Base-by-base conservation (phyloP, 1,284 basidiomycete species). In the Ustilago bromivora region DNA sequence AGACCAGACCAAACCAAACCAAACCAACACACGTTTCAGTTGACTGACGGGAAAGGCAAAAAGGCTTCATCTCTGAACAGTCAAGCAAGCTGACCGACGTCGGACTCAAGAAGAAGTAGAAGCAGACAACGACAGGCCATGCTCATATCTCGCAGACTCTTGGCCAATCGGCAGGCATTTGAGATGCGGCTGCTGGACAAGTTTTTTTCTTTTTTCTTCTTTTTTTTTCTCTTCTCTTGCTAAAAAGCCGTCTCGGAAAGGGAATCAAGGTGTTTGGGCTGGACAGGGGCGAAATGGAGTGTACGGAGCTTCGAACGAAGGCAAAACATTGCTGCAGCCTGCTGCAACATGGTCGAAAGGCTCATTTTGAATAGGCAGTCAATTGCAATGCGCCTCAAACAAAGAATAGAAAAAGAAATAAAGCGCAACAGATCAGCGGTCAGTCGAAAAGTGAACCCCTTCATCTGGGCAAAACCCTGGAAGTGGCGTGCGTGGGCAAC, bases 101-200 rank as follows among this genome's bases (percentile, higher is more conserved):
- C 32, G 23, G 34, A 31, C 32, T 28, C 23, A 28, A 28, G 3
- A 28, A 28, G 23, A 28, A 28, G 23, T 28, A 28, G 23, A 28
- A 28, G 23, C 23, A 28, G 23, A 28, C 23, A 28, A 28, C 10
- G 28, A 55, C 53, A 41, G 31, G 40, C 41, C 28, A 34, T 31
- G 23, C 59, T 57, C 71, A 72, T 72, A 72, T 72, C 71, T 72
- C 64, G 56, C 57, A 72, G 65, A 72, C 52, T 73, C 71, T 73
- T 73, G 71, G 71, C 71, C 71, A 73, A 73, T 73, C 65, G 61
- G 71, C 71, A 64, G 71, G 65, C 71, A 73, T 73, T 64, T 64
- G 71, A 57, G 32, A 52, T 64, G 70, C 65, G 54, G 70, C 65
- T 54, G 65, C 67, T 60, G 65, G 43, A 32, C 65, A 67, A 57